Conservation (phyloP, 352 stramenopile genomes). For the Phytophthora pisi region DNA sequence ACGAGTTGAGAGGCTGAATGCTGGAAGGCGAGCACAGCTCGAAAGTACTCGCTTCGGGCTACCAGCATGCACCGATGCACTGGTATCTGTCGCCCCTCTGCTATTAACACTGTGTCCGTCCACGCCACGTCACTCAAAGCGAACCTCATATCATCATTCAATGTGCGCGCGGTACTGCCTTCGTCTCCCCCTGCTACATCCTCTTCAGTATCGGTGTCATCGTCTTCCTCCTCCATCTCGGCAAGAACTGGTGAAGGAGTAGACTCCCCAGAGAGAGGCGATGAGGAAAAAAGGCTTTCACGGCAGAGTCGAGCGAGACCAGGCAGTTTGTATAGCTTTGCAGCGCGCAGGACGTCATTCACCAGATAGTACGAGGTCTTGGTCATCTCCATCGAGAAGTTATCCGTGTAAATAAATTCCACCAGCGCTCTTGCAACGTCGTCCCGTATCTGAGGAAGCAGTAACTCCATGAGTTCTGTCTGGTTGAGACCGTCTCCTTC, state of each 20-base stretch:
- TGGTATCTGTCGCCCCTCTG: slow-evolving; percentile 46
- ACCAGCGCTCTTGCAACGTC: slow-evolving; percentile 64
- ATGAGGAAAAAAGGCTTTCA: slow-evolving; percentile 30
- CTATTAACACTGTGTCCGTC: slow-evolving; percentile 59
- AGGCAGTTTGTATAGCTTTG: slow-evolving; percentile 48
- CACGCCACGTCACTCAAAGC: slow-evolving; percentile 52
- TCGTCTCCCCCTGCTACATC: neutral
- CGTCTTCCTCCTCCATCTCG: slow-evolving; percentile 8
- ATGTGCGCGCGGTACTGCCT: slow-evolving; percentile 6
- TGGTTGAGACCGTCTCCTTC: neutral
- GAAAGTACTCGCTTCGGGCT: slow-evolving; percentile 75
- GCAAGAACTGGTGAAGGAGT: neutral
- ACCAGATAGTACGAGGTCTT: slow-evolving; percentile 51
- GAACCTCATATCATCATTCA: slow-evolving; percentile 56
- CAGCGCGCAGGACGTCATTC: slow-evolving; percentile 62
- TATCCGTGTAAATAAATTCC: slow-evolving; percentile 81
- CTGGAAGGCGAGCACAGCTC: slow-evolving; percentile 53
- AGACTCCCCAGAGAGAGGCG: slow-evolving; percentile 8
- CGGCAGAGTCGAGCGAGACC: slow-evolving; percentile 50
- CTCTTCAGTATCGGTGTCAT: slow-evolving; percentile 14
- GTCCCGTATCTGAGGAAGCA: slow-evolving; percentile 53
- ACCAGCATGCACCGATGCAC: slow-evolving; percentile 70
- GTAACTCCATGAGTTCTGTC: slow-evolving; percentile 40
- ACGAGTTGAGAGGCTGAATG: slow-evolving; percentile 5
- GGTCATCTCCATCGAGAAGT: slow-evolving; percentile 50